Evolutionary conservation across 169 alveolate species (phyloP), one percentile per base, ranked within the genome.

Genomic region (Cryptosporidium sp.): DNA sequence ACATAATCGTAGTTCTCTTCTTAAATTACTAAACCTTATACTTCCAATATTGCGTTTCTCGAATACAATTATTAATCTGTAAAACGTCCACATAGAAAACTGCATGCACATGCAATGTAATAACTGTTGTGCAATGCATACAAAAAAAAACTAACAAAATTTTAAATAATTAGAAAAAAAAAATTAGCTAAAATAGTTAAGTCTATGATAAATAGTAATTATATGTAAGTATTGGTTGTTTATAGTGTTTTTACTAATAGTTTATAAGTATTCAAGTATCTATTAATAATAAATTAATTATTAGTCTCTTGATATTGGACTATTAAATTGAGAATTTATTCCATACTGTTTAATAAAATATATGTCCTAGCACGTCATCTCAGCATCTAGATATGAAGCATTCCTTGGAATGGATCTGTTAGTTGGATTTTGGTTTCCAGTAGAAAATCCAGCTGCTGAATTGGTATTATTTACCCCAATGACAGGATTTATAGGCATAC

Each of bases 311-410:
- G 14, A 9, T n/a, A 26, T n/a, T n/a, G 67, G 67, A 26, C 35
- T 23, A 26, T 10, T 3, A 1, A 26, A 16, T 4, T 23, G 37
- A 16, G 35, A 26, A 56, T 56, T 56, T 37, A 23, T 2, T 21
- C 3, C 62, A 53, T n/a, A 23, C 6, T 53, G 62, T 9, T 16
- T 8, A 56, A 16, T 37, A 65, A 26, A 65, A 26, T 14, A n/a
- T 31, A 31, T 33, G 53, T 35, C 3, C 31, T 37, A 65, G 48
- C 42, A 65, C 7, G 72, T 52, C 48, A 65, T 65, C 18, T 65
- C 72, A 65, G 51, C 14, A 33, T 65, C 72, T n/a, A 14, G 18
- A 33, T 65, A 65, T 35, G 72, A n/a, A 8, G 18, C 12, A 65
- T 35, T 65, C 12, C 72, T 65, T 31, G 18, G 51, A 37, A 33